phyloP scores from a whole-genome alignment of 2,329 filamentous ascomycete genomes.

The Paecilomyces variotii region DNA sequence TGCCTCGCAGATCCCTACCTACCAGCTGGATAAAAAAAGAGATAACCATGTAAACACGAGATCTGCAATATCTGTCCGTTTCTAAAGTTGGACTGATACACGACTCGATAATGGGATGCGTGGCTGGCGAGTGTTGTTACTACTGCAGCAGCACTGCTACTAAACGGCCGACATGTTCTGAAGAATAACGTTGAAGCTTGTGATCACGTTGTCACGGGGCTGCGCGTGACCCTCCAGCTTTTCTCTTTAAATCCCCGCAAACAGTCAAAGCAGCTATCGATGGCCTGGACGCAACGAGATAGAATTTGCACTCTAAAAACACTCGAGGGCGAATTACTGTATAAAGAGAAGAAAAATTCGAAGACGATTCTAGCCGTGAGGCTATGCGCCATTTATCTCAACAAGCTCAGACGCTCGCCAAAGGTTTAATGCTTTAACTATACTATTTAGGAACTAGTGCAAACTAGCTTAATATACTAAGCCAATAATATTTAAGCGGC shows the following conservation, averaged over 20 bases:
- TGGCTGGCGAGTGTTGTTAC: not conserved
- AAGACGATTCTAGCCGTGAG: not conserved
- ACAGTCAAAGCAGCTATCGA: not conserved
- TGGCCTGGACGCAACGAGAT: not conserved
- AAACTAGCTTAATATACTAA: too few species aligned
- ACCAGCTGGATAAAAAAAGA: not conserved
- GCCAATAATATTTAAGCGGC: too few species aligned
- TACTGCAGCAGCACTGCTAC: not conserved
- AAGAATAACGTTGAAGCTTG: not conserved
- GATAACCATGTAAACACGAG: not conserved
- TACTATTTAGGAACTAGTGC: too few species aligned
- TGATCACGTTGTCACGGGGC: not conserved
- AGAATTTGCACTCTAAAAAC: not conserved
- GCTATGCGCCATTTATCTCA: not conserved
- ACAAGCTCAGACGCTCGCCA: too few species aligned
- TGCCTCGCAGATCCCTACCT: not conserved
- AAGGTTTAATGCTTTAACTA: too few species aligned
- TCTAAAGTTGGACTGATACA: not conserved
- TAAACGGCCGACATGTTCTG: not conserved
- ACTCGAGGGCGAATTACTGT: not conserved
- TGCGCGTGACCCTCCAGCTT: not conserved
- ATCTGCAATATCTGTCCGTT: not conserved
- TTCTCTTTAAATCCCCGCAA: not conserved
- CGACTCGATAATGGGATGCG: not conserved
- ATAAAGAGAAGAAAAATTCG: not conserved